Conservation (phyloP, 176 grass and related monocot genomes). For the Oryza meridionalis region DNA sequence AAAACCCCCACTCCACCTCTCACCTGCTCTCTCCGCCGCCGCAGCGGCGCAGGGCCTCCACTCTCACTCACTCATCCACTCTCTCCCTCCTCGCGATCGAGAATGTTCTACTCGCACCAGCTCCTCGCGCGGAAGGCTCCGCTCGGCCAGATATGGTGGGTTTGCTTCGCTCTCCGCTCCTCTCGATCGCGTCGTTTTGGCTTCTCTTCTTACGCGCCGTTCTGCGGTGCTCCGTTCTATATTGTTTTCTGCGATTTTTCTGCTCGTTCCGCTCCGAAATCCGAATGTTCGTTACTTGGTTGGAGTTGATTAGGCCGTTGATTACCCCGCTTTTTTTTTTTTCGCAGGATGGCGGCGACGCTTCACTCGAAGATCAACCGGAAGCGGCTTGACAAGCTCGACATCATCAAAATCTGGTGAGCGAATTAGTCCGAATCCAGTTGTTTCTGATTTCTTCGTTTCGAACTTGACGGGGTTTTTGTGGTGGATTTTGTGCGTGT, state of each 20-base stretch:
- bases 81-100: neutral
- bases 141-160: conserved; percentile 93
- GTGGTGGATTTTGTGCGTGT: neutral
- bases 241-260: neutral
- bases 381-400: conserved; percentile 78
- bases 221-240: neutral
- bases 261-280: conserved; percentile 12
- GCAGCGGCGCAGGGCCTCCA: neutral
- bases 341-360: conserved; percentile 88
- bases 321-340: neutral
- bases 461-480: neutral
- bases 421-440: neutral
- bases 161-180: neutral
- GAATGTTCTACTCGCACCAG: conserved; percentile 97
- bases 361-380: conserved; percentile 84
- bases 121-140: conserved; percentile 85
- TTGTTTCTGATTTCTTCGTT: neutral
- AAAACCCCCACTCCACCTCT: neutral
- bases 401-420: conserved; percentile 96
- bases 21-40: neutral
- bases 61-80: neutral
- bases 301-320: neutral
- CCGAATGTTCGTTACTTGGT: neutral
- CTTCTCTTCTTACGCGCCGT: neutral
- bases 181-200: neutral